Percentiles rank a stretch among this genome's conserved stretches.
These are phyloP conservation scores for Paramecium caudatum DNA, from an alignment of 73 alveolate genomes.

Conservation along the genomic window DNA sequence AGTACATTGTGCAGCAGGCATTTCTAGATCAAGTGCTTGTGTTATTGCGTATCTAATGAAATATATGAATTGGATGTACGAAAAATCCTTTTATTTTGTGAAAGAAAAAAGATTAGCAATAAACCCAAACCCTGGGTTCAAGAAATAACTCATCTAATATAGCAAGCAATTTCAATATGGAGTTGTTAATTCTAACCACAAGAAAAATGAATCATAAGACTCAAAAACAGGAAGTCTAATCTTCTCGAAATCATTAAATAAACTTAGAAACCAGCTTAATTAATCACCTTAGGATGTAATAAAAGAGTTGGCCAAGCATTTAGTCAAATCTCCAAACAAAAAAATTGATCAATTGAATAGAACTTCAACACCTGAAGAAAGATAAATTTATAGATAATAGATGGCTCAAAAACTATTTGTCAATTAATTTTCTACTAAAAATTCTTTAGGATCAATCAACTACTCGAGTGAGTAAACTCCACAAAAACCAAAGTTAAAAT, in stretches of 20 bases:
- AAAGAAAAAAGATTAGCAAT: slow-evolving; percentile 79
- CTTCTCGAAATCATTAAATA: not conserved
- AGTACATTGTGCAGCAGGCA: slow-evolving; percentile 86
- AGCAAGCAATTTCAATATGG: slow-evolving; percentile 56
- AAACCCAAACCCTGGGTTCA: slow-evolving; percentile 82
- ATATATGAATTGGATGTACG: slow-evolving; percentile 76
- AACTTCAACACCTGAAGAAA: slow-evolving; percentile 36
- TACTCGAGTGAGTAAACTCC: not conserved
- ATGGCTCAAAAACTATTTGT: slow-evolving; percentile 34
- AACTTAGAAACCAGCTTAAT: not conserved
- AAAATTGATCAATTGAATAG: slow-evolving; percentile 5
- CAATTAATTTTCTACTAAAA: not conserved
- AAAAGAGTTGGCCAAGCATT: not conserved
- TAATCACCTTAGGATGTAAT: not conserved
- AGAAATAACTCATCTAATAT: slow-evolving; percentile 78
- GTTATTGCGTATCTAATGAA: slow-evolving; percentile 83
- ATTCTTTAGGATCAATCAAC: not conserved
- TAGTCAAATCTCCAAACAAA: not conserved
- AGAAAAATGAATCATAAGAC: not conserved
- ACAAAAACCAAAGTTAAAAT: not conserved
- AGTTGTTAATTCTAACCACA: not conserved
- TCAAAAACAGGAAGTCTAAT: not conserved
- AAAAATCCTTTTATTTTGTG: slow-evolving; percentile 77
- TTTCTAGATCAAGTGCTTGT: slow-evolving; percentile 78
- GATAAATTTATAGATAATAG: slow-evolving; percentile 20